Evolutionary conservation across 2,329 filamentous ascomycete genomes (phyloP), one percentile per base, ranked within the genome.

Genomic region (Penicillium sp.): DNA sequence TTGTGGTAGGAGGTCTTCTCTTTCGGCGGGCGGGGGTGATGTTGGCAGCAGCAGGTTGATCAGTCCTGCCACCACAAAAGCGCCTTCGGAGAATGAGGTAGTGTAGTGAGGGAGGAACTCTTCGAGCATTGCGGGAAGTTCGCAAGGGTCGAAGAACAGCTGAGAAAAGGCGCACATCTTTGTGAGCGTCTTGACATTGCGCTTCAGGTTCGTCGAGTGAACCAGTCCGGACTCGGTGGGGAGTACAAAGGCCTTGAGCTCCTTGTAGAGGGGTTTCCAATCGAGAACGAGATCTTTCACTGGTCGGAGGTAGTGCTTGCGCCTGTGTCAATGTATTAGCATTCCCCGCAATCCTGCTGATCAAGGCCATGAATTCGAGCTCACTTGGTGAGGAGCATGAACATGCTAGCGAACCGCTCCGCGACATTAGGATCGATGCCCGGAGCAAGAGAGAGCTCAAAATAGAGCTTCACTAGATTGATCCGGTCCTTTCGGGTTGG

Each of bases 391-490:
- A 99, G 79, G 11, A 91, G 88, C 77, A 97, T 90, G 71, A 98
- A 94, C 93, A 98, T 98, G 81, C 91, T 95, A 47, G 94, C 86
- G 74, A 99, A 99, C 60, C 94, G 87, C 77, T 99, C 96, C 4
- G 92, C 85, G 9, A 93, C 87, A 59, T 83, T 84, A 53, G 86
- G 85, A 71, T 98, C 94, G 56, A 99, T 83, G 3, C 96, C 95
- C 0, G 94, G 95, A 31, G 95, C 91, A 60, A 99, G 83, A 5
- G 92, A 85, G 59, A 99, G 88, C 78, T 96, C 92, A 78, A 96
- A 99, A 79, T 97, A 99, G 39, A 99, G 83, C 78, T 89, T 90
- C 33, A 95, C 90, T 33, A 99, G 85, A 75, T 87, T 91, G 50
- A 92, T 87, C 58, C 96, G 85, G 66, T 93, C 87, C 73, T 89